Conservation (phyloP, 1,139 yeast species). For the Fermentozyma sake region DNA sequence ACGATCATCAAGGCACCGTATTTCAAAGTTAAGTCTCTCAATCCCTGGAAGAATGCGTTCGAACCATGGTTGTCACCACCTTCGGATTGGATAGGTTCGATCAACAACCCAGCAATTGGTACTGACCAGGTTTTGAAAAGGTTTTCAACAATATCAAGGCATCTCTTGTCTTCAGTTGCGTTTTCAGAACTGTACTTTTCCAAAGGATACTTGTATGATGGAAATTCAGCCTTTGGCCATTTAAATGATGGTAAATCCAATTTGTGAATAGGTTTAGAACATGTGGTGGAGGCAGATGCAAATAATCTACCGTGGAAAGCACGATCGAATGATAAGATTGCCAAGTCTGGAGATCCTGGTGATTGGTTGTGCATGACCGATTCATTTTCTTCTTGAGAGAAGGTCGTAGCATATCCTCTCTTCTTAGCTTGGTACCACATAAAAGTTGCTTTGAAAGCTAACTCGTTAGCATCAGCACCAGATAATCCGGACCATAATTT, state of each 20-base stretch:
- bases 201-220: slow-evolving; percentile 69
- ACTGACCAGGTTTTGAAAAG: slow-evolving; percentile 51
- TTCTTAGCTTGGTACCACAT: slow-evolving; percentile 64
- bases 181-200: slow-evolving; percentile 52
- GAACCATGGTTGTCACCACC: slow-evolving; percentile 89
- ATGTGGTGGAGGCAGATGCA: slow-evolving; percentile 73
- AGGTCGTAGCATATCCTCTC: slow-evolving; percentile 48
- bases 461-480: slow-evolving; percentile 82
- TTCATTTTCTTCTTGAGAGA: slow-evolving; percentile 55
- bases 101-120: slow-evolving; percentile 72
- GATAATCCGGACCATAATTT: slow-evolving; percentile 72
- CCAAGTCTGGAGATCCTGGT: slow-evolving; percentile 74
- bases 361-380: slow-evolving; percentile 63
- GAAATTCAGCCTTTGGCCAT: slow-evolving; percentile 87
- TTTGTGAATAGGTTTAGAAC: slow-evolving; percentile 81
- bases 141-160: slow-evolving; percentile 56
- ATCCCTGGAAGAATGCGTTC: slow-evolving; percentile 68
- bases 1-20: slow-evolving; percentile 67
- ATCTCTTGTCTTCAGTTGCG: slow-evolving; percentile 61
- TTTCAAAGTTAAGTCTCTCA: slow-evolving; percentile 65
- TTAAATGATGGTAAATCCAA: slow-evolving; percentile 79
- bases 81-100: slow-evolving; percentile 82
- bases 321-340: slow-evolving; percentile 66
- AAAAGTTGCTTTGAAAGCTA: slow-evolving; percentile 81
- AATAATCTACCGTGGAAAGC: slow-evolving; percentile 83